Base-by-base conservation (phyloP, 2,329 filamentous ascomycete species). In the Phaeophleospora eucalypticola region DNA sequence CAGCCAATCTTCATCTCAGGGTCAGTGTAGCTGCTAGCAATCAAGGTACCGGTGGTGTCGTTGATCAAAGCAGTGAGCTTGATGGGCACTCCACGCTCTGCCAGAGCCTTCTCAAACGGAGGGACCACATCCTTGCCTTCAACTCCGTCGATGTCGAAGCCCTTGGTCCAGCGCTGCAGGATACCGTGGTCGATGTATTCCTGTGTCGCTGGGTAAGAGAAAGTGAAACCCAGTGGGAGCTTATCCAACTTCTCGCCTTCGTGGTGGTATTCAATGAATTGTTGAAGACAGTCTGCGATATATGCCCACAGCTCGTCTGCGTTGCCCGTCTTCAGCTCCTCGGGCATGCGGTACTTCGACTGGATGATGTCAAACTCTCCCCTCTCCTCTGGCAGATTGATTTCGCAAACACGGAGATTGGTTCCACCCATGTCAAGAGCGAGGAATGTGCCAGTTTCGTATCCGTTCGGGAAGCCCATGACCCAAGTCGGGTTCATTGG, bases 401-500 rank as follows among this genome's bases (percentile, higher is more conserved):
- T 91, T 70, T 95, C 87, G 70, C 91, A 96, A 56, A 97, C 90
- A 66, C 91, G 86, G 53, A 96, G 74, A 69, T 97, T 97, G 63
- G 91, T 97, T 60, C 91, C 91, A 48, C 91, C 91, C 86, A 97
- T 94, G 65, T 97, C 91, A 35, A 97, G 77, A 45, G 91, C 89
- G 33, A 97, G 76, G 68, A 83, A 95, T 12, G 85, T 93, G 51
- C 91, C 91, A 7, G 83, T 87, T 70, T 96, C 91, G 57, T 90
- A 70, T 56, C 91, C 91, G 65, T 85, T 86, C 17, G 91, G 91
- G 68, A 89, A 89, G 38, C 81, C 81, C 82, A 95, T 89, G 54
- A 94, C 89, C 91, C 91, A 96, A 46, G 90, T 95, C 49, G 91
- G 87, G 72, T 96, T 96, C 91, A 97, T 96, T 50, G 91, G 90